These are phyloP conservation scores for Sanguinoderma infundibulare DNA, from an alignment of 1,284 basidiomycete genomes.

Conservation along the genomic window DNA sequence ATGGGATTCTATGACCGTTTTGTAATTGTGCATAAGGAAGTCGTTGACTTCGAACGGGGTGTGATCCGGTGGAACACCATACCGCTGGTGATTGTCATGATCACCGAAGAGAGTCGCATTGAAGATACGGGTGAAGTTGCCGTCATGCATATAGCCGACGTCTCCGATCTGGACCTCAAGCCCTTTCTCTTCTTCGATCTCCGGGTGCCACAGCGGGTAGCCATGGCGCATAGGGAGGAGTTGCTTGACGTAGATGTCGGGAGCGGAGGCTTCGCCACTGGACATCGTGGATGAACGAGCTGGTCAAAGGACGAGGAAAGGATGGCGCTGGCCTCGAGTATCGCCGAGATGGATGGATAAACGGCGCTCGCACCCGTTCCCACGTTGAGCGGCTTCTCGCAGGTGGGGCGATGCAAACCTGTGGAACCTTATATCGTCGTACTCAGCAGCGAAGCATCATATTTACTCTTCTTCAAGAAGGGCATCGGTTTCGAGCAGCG, in stretches of 20 bases:
- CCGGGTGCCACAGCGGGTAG: constrained; percentile 30
- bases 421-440: not conserved
- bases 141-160: constrained; percentile 33
- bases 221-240: constrained; percentile 23
- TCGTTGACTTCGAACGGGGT: constrained; percentile 12
- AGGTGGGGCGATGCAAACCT: not conserved
- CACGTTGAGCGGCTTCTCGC: not conserved
- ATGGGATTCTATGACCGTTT: constrained; percentile 5
- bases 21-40: not conserved
- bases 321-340: not conserved
- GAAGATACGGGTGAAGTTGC: constrained; percentile 36
- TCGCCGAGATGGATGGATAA: constrained; percentile 1
- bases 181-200: constrained; percentile 9
- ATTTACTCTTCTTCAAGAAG: not conserved
- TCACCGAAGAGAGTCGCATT: constrained; percentile 30
- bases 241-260: constrained; percentile 23
- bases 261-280: not conserved
- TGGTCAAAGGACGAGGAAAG: not conserved
- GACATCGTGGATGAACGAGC: not conserved
- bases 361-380: constrained; percentile 1
- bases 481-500: not conserved
- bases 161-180: constrained; percentile 33
- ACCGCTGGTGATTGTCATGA: constrained; percentile 21
- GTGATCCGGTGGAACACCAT: constrained; percentile 24
- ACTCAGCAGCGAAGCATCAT: too few species aligned